Conservation (phyloP, 768 basidiomycete genomes). For the Tylopilus intermedius region DNA sequence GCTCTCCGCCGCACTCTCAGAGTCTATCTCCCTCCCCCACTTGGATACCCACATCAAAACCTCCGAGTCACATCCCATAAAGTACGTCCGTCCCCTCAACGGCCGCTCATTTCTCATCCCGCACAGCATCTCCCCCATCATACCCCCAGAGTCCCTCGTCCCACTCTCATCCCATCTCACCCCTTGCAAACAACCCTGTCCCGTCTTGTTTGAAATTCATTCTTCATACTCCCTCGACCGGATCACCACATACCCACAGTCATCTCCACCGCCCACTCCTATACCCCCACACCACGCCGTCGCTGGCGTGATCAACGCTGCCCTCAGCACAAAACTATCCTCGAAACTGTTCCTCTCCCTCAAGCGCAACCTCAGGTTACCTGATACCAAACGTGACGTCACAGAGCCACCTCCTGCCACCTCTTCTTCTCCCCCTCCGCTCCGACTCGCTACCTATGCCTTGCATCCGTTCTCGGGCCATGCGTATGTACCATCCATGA, state of each 20-base stretch:
- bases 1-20: constrained; percentile 50
- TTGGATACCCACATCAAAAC: constrained; percentile 47
- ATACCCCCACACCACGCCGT: constrained; percentile 13
- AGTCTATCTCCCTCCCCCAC: constrained; percentile 28
- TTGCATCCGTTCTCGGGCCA: constrained; percentile 15
- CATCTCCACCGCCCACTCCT: constrained; percentile 21
- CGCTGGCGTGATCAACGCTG: constrained; percentile 21
- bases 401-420: not conserved
- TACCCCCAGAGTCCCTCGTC: constrained; percentile 47
- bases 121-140: constrained; percentile 49
- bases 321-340: constrained; percentile 16
- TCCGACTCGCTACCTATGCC: constrained; percentile 2
- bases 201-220: constrained; percentile 35
- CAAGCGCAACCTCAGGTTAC: constrained; percentile 17
- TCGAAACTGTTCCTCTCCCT: constrained; percentile 18
- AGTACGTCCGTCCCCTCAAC: constrained; percentile 42
- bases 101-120: not conserved
- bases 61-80: constrained; percentile 77
- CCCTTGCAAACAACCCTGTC: constrained; percentile 14
- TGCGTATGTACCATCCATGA: constrained; percentile 9
- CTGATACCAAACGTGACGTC: not conserved
- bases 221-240: constrained; percentile 30
- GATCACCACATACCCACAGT: constrained; percentile 38
- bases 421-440: not conserved
- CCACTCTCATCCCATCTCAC: constrained; percentile 37